A percentile compares a stretch with the other conserved stretches of the same genome.
Evolutionary conservation across 352 stramenopile species (phyloP).

Genomic region (Elongisporangium prolatum): DNA sequence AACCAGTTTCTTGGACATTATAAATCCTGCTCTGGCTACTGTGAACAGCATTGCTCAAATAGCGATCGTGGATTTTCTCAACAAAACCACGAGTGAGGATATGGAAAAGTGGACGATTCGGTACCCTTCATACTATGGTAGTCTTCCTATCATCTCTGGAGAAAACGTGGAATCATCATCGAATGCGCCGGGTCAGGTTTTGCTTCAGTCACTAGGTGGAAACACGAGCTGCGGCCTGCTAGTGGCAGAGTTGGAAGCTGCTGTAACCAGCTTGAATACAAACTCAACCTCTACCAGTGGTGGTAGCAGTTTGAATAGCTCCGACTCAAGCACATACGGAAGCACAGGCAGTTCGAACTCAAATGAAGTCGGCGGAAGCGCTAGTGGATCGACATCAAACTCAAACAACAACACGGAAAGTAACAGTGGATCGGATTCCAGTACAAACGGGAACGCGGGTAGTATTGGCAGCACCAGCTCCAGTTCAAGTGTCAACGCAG

Average conservation of each 20-base stretch:
- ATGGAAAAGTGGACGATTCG: not conserved
- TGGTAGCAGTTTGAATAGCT: not conserved
- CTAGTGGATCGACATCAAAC: not conserved
- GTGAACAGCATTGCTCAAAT: not conserved
- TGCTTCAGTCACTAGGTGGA: constrained; percentile 9
- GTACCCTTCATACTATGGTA: constrained; percentile 4
- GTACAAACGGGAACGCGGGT: not conserved
- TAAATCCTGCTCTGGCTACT: constrained; percentile 1
- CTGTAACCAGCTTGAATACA: not conserved
- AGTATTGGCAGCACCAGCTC: not conserved
- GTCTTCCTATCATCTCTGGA: not conserved
- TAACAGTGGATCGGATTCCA: not conserved
- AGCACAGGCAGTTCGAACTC: no score
- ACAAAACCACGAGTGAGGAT: not conserved
- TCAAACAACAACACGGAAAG: not conserved
- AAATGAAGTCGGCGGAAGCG: no score
- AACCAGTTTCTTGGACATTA: not conserved
- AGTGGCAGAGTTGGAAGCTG: not conserved
- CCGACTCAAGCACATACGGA: not conserved
- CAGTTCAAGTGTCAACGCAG: not conserved
- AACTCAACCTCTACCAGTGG: not conserved
- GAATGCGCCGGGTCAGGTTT: not conserved
- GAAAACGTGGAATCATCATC: not conserved
- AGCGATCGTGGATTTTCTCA: not conserved
- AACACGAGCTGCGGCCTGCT: constrained; percentile 3